phyloP scores from a whole-genome alignment of 805 yeast genomes.

The Schwanniomyces occidentalis region DNA sequence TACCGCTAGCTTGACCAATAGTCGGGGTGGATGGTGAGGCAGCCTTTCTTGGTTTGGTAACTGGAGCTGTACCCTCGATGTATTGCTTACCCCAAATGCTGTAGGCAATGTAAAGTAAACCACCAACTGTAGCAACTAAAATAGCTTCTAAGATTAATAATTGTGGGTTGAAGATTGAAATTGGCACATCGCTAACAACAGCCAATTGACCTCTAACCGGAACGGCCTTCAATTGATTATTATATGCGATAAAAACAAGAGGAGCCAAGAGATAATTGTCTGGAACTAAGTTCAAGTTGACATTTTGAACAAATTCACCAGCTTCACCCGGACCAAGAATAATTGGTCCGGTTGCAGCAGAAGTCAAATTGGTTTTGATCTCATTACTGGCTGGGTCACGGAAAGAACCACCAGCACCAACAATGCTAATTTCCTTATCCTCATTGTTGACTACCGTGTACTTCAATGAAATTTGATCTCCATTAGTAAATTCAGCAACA shows the following conservation, averaged over 20 bases:
- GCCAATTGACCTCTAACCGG: slow-evolving; percentile 60
- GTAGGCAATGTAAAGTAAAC: slow-evolving; percentile 49
- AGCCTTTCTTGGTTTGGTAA: slow-evolving; percentile 26
- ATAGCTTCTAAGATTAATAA: slow-evolving; percentile 62
- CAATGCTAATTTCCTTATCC: slow-evolving; percentile 48
- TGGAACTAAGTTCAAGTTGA: slow-evolving; percentile 59
- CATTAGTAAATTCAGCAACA: slow-evolving; percentile 46
- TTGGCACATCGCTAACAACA: slow-evolving; percentile 58
- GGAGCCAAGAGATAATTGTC: slow-evolving; percentile 62
- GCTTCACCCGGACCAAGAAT: slow-evolving; percentile 50
- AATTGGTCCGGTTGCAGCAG: slow-evolving; percentile 63
- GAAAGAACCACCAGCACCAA: slow-evolving; percentile 71
- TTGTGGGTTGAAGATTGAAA: slow-evolving; percentile 74
- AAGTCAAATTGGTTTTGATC: slow-evolving; percentile 60
- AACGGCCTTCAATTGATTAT: slow-evolving; percentile 52
- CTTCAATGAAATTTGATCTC: slow-evolving; percentile 52
- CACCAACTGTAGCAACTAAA: slow-evolving; percentile 49
- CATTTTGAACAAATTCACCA: slow-evolving; percentile 53
- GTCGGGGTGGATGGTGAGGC: slow-evolving; percentile 16
- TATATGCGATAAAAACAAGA: slow-evolving; percentile 50
- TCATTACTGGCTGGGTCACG: slow-evolving; percentile 54
- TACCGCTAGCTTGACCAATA: slow-evolving; percentile 20
- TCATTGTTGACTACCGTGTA: slow-evolving; percentile 58
- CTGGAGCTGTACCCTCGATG: slow-evolving; percentile 39
- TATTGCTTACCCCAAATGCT: slow-evolving; percentile 47